Conservation (phyloP, 2,329 filamentous ascomycete genomes). For the Camptophora hylomeconis region DNA sequence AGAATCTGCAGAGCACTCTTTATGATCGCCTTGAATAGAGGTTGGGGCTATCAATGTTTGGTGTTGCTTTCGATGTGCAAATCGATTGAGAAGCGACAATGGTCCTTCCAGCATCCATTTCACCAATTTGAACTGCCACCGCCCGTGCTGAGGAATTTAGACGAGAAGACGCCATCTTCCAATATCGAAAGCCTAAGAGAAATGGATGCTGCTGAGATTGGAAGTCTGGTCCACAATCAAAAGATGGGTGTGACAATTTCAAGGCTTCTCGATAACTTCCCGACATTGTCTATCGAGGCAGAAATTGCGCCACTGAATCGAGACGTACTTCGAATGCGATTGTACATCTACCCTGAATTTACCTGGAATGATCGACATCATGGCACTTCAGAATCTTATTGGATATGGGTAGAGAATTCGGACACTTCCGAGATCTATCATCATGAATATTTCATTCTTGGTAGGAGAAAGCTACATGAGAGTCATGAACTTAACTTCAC, state of each 20-base stretch:
- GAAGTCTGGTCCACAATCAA: constrained; percentile 78
- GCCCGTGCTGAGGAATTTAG: constrained; percentile 69
- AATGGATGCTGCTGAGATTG: constrained; percentile 87
- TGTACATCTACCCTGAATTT: constrained; percentile 81
- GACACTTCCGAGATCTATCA: constrained; percentile 97
- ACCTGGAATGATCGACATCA: constrained; percentile 89
- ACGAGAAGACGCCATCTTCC: constrained; percentile 59
- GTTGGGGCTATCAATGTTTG: constrained; percentile 91
- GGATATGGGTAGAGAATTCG: constrained; percentile 98
- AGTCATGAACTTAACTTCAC: constrained; percentile 98
- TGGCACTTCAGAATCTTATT: constrained; percentile 90
- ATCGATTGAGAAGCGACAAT: constrained; percentile 90
- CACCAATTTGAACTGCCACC: constrained; percentile 87
- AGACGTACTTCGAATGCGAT: constrained; percentile 81
- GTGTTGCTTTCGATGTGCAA: constrained; percentile 87
- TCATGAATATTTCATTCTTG: constrained; percentile 92
- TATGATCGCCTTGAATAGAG: constrained; percentile 89
- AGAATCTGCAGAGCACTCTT: constrained; percentile 91
- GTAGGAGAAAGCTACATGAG: constrained; percentile 76
- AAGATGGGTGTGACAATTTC: constrained; percentile 72
- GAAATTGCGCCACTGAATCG: constrained; percentile 93
- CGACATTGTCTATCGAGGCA: constrained; percentile 76
- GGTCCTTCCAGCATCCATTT: constrained; percentile 88
- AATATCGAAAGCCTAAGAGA: constrained; percentile 78
- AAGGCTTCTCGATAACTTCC: constrained; percentile 78